Percentiles rank a stretch among this genome's conserved stretches.
phyloP scores from a whole-genome alignment of 2,329 filamentous ascomycete genomes.

The Fonsecaea erecta region DNA sequence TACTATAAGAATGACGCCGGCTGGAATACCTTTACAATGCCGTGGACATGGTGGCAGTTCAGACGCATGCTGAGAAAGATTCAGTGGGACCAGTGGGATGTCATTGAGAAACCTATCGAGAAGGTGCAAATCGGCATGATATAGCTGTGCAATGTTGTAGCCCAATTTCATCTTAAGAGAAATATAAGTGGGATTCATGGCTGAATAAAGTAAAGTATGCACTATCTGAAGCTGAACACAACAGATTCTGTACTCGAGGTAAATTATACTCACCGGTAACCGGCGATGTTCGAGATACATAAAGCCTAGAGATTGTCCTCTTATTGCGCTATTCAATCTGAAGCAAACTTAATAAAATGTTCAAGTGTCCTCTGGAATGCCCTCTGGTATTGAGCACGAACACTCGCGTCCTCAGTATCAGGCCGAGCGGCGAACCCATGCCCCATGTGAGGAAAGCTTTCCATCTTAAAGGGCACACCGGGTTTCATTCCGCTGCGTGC shows the following conservation, averaged over 20 bases:
- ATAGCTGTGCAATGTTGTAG: background rate
- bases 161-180: background rate
- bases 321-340: background rate
- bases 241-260: background rate
- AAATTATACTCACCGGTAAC: background rate
- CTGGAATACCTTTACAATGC: conserved; percentile 19
- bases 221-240: no score
- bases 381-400: conserved; percentile 5
- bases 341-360: background rate
- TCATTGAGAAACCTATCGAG: conserved; percentile 7
- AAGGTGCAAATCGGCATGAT: background rate
- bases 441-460: conserved; percentile 14
- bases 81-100: conserved; percentile 16
- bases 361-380: conserved; percentile 9
- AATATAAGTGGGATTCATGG: no score
- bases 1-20: conserved; percentile 21
- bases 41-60: conserved; percentile 20
- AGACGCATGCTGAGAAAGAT: conserved; percentile 17
- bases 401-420: conserved; percentile 9
- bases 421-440: conserved; percentile 26
- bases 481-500: background rate
- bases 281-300: background rate
- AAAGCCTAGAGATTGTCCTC: background rate
- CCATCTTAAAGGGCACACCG: background rate
- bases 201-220: no score